Conservation (phyloP, 2,329 filamentous ascomycete species). For the Niveomyces coronatus region DNA sequence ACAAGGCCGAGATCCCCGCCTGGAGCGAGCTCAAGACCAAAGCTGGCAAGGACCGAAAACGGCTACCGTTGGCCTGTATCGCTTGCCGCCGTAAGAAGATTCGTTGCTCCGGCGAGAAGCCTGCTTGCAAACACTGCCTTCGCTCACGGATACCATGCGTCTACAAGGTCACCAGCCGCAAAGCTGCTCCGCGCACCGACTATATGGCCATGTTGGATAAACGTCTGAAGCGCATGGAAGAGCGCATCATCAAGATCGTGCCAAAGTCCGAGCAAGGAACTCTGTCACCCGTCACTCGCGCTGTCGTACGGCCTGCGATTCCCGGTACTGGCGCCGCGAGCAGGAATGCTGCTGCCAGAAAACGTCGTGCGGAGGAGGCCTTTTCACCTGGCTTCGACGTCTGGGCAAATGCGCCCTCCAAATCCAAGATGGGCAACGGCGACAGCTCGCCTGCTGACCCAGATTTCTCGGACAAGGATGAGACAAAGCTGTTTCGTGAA, state of each 20-base stretch:
- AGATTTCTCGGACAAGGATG: conserved; percentile 56
- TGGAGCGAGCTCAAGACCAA: conserved; percentile 85
- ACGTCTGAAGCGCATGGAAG: conserved; percentile 91
- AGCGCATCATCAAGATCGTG: conserved; percentile 90
- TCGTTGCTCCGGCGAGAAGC: conserved; percentile 93
- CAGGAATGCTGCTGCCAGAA: conserved; percentile 54
- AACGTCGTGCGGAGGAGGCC: conserved; percentile 76
- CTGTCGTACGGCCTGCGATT: conserved; percentile 72
- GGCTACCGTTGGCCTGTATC: conserved; percentile 87
- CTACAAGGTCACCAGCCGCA: conserved; percentile 92
- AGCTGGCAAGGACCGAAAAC: conserved; percentile 90
- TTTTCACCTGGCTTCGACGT: conserved; percentile 73
- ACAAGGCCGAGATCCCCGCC: conserved; percentile 50
- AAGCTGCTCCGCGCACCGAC: conserved; percentile 87
- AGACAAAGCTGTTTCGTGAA: conserved; percentile 68
- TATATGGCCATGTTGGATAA: conserved; percentile 99
- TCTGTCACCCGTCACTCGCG: conserved; percentile 58
- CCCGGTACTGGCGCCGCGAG: conserved; percentile 38
- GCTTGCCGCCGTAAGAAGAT: conserved; percentile 97
- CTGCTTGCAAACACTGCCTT: conserved; percentile 91
- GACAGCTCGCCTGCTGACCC: conserved; percentile 35
- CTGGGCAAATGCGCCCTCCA: conserved; percentile 58
- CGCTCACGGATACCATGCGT: conserved; percentile 90
- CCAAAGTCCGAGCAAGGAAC: conserved; percentile 73
- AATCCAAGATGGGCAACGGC: conserved; percentile 35